These are phyloP conservation scores for Skeletonema potamos DNA, from an alignment of 108 stramenopile species.

Conservation along the genomic window DNA sequence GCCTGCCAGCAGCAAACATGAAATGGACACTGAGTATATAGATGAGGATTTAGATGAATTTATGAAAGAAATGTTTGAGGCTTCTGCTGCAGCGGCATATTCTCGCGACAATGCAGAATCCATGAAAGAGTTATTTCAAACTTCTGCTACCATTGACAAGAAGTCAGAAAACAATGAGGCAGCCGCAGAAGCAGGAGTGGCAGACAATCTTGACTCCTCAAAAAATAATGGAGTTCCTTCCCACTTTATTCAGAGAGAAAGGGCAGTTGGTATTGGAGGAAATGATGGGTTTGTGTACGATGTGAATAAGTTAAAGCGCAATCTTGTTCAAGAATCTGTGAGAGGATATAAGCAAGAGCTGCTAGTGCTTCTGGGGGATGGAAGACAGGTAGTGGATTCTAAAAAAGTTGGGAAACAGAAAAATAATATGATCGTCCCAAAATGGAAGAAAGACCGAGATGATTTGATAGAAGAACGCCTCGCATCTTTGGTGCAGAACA, in stretches of 20 bases:
- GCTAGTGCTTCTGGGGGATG: constrained; percentile 45
- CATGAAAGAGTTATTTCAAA: background rate
- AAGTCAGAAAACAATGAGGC: background rate
- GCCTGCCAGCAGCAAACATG: background rate
- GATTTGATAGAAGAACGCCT: constrained; percentile 60
- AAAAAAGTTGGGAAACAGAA: constrained; percentile 4
- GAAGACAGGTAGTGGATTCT: constrained; percentile 21
- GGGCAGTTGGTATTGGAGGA: constrained; percentile 58
- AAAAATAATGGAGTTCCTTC: constrained; percentile 1
- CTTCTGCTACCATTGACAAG: background rate
- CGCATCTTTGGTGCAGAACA: constrained; percentile 60
- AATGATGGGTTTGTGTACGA: constrained; percentile 52
- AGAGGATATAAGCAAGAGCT: constrained; percentile 54
- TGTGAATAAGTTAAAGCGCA: constrained; percentile 59
- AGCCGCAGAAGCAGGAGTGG: background rate
- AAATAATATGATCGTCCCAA: constrained; percentile 8
- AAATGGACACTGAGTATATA: background rate
- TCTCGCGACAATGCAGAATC: constrained; percentile 1
- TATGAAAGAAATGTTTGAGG: constrained; percentile 18
- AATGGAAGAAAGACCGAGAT: constrained; percentile 37
- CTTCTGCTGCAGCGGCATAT: background rate
- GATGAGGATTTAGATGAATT: constrained; percentile 19
- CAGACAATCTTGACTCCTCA: background rate
- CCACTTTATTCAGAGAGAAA: constrained; percentile 39
- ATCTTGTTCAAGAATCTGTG: constrained; percentile 66